Evolutionary conservation across 345 rosid genomes (phyloP).

Genomic region (Eucalyptus cladocalyx): DNA sequence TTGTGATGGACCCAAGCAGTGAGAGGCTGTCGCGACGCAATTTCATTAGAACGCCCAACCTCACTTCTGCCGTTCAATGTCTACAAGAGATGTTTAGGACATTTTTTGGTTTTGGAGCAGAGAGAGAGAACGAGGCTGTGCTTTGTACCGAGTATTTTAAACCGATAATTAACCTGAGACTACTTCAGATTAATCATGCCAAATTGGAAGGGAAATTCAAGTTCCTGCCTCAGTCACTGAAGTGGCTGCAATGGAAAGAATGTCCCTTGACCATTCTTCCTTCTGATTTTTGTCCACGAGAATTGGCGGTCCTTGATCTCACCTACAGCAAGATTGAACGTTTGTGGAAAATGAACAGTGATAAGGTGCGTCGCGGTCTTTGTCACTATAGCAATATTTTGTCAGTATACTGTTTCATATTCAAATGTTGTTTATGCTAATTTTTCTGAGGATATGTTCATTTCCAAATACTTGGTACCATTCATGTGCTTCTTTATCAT

Average conservation of each 20-base stretch:
- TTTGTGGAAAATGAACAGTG: conserved; percentile 11
- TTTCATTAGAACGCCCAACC: not conserved
- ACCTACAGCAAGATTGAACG: conserved; percentile 32
- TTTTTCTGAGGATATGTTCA: not conserved
- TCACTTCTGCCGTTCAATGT: not conserved
- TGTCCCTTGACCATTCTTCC: conserved; percentile 40
- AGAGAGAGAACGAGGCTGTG: not conserved
- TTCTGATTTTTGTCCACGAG: conserved; percentile 10
- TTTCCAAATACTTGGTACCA: not conserved
- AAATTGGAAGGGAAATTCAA: conserved; percentile 42
- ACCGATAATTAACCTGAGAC: conserved; percentile 37
- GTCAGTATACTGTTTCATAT: not conserved
- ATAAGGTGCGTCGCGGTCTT: conserved; percentile 6
- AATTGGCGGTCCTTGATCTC: conserved; percentile 68
- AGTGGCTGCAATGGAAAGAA: conserved; percentile 67
- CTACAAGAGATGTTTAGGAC: conserved; percentile 1
- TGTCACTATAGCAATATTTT: not conserved
- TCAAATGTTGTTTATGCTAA: not conserved
- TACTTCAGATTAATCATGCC: conserved; percentile 49
- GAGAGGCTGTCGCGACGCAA: not conserved
- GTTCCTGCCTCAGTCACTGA: conserved; percentile 36
- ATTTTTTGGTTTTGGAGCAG: not conserved
- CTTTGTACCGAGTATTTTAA: conserved; percentile 20
- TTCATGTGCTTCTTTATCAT: not conserved
- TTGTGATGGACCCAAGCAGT: not conserved